Base-by-base conservation (phyloP, 2,329 filamentous ascomycete genomes). In the Byssothecium circinans region DNA sequence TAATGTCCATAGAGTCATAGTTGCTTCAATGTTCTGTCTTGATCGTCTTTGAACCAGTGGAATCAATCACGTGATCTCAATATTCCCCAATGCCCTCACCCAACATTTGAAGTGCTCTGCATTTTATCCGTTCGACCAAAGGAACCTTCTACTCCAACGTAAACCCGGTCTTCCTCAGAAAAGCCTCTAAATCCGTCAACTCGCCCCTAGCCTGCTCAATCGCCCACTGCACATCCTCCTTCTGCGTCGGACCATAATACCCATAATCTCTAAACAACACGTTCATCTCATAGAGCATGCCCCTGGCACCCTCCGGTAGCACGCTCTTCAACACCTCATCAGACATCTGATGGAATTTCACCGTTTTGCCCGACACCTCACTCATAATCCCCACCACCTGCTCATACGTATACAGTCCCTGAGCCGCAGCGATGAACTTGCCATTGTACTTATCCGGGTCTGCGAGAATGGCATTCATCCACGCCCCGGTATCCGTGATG, bases 401-500 rank as follows among this genome's bases (percentile, higher is more conserved):
- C 1, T 68, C 55, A 7, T 72, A 57, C 4, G 67, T 75, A 49
- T 68, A 67, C 41, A 75, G 69, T 3, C 65, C 66, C 14, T 65
- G 59, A 0, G 78, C 78, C 0, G 70, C 79, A 15, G 71, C 67
- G 23, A 83, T 67, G 2, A 61, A 70, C 52, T 73, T 74, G 12
- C 75, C 76, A 1, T 73, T 63, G 18, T 74, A 74, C 39, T 69
- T 68, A 0, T 75, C 74, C 0, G 74, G 74, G 12, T 78, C 60
- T 1, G 67, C 69, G 0, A 78, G 65, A 18, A 78, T 73, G 6
- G 71, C 65, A 2, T 60, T 70, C 6, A 75, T 52, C 58, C 46
- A 78, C 40, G 73, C 73, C 8, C 78, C 79, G 1, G 72, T 75
- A 47, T 81, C 77, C 1, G 62, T 65, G 14, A 71, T 70, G 47